Percentiles rank a stretch among this genome's conserved stretches.
Conservation (phyloP, 495 filamentous ascomycete species). For the Aspergillus sclerotiicarbonarius region DNA sequence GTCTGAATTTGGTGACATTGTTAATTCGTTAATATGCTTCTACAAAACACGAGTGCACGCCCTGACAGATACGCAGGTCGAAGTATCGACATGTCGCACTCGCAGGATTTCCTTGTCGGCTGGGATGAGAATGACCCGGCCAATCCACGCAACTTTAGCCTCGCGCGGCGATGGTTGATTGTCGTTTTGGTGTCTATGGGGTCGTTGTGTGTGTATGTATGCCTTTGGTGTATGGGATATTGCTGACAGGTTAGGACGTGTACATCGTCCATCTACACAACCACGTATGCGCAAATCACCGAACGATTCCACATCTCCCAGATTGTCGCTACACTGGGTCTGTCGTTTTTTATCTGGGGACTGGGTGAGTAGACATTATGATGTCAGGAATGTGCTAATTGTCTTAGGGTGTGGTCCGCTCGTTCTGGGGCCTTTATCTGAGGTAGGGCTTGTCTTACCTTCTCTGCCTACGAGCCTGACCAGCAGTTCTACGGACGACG, state of each 20-base stretch:
- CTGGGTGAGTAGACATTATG: constrained; percentile 33
- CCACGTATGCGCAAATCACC: constrained; percentile 78
- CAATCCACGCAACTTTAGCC: constrained; percentile 68
- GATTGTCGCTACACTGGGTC: constrained; percentile 71
- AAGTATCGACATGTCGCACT: no score
- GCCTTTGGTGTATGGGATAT: constrained; percentile 7
- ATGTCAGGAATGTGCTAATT: neutral
- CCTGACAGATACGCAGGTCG: no score
- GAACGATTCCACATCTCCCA: constrained; percentile 68
- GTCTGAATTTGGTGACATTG: no score
- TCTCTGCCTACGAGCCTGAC: constrained; percentile 14
- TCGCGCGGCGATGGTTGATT: constrained; percentile 69
- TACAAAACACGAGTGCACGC: no score
- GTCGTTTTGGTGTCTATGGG: constrained; percentile 66
- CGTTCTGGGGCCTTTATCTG: constrained; percentile 64
- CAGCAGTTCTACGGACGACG: constrained; percentile 83
- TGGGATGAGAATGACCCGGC: constrained; percentile 75
- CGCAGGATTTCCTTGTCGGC: constrained; percentile 55
- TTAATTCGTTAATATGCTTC: no score
- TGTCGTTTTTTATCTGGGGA: constrained; percentile 78
- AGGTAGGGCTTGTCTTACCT: constrained; percentile 39
- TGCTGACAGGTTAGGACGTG: constrained; percentile 68
- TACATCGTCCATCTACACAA: constrained; percentile 84
- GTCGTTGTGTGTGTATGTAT: constrained; percentile 79
- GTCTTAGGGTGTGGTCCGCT: constrained; percentile 62